Evolutionary conservation across 305 asterid species (phyloP), one percentile per base, ranked within the genome.

Genomic region (Fraxinus xanthoxyloides): DNA sequence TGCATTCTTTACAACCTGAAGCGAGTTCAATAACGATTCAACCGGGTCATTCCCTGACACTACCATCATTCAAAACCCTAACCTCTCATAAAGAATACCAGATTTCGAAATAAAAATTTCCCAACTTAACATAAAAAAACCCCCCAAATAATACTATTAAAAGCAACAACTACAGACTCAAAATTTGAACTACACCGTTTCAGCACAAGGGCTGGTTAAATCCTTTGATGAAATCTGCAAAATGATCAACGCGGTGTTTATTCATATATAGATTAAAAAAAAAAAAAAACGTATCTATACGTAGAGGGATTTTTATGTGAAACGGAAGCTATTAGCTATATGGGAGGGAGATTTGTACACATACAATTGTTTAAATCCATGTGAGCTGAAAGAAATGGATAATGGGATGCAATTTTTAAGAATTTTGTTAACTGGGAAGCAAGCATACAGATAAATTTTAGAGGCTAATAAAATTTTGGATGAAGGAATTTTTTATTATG

Each of bases 11-110:
- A 94, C 92, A 26, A 90, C 93, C 80, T 92, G 93, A 85, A 95
- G 84, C 79, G 99, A 91, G 88, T 91, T 92, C 87, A 92, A 67
- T 87, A 95, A 84, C 69, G 99, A 91, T 72, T 94, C 98, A 77
- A 92, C 88, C 75, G 93, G 97, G 82, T 96, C 98, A 90, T 87
- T 90, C 72, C 91, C 90, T 31, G 91, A 77, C 85, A 83, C 91
- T 88, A 90, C 93, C 98, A 93, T 92, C 94, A 87, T 93, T 91
- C 83, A 77, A 82, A 88, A 82, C 82, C 85, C 91, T 85, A 87
- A 80, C 87, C 59, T 80, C 85, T 87, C 87, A 87, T 80, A 80
- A 81, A 79, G 73, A 82, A 82, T 77, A 82, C 86, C 85, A 82
- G 74, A 40, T 21, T 70, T 79, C 65, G n/a, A 36, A 82, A 79